Evolutionary conservation across 140 eudicot species (phyloP), one percentile per base, ranked within the genome.

Genomic region (Stevia rebaudiana): DNA sequence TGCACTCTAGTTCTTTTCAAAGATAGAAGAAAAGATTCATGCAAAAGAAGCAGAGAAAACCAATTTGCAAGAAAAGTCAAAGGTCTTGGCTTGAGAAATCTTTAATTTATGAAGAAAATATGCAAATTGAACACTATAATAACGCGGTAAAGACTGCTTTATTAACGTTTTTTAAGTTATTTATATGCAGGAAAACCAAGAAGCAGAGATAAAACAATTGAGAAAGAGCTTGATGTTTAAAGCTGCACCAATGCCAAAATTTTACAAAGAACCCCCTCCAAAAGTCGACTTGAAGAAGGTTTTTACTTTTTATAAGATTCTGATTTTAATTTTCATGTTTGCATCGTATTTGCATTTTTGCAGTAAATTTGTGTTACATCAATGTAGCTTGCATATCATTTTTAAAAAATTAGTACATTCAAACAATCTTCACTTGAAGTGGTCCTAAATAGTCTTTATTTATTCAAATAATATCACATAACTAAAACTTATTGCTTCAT

Each of bases 201-300:
- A 87, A 74, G 91, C 81, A 11, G 98, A 87, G 72, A 82, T 91
- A 42, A 91, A 84, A 82, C 86, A 83, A 58, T 71, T 87, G 70
- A 76, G 98, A 77, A 91, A 87, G 82, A 91, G 85, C 75, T 81
- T 91, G 81, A 79, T 73, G 70, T 91, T 91, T 77, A 91, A 85
- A 83, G 98, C 98, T 48, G 76, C 96, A 48, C 98, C 96, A 0
- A 80, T 91, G 95, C 98, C 98, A 64, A 88, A 71, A 15, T 91
- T 91, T 77, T 91, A 91, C 72, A 88, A 85, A 78, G 96, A 88
- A 64, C 96, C 96, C 50, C 96, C 92, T 58, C 96, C 96, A 3
- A 91, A 84, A 85, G 80, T 77, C 10, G 96, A 91, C 48, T 79
- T 91, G 47, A 91, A 87, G 73, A 91, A 91, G 98, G 98, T 91